Evolutionary conservation across 345 rosid species (phyloP), one percentile per base, ranked within the genome.

Genomic region (Pelargonium nanum): DNA sequence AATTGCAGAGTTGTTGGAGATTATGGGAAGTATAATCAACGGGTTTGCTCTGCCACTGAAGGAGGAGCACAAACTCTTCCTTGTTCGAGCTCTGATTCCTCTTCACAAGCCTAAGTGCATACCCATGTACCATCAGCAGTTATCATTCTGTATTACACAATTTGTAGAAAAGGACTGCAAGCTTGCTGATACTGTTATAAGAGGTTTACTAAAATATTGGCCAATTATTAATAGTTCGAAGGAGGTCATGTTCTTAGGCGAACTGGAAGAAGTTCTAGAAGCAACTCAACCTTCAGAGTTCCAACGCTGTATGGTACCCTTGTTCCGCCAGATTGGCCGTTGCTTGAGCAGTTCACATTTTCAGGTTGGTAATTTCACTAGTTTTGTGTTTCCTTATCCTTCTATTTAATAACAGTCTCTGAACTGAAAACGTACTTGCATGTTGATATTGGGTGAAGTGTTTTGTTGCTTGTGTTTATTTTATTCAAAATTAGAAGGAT

Each of bases 181-280:
- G 22, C 55, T 52, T n/a, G 21, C 55, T 5, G 55, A 52, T 20
- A 52, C 55, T 4, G 22, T 52, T 21, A 52, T 52, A 52, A 52
- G 55, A 21, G 22, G 55, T 9, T 52, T 52, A n/a, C n/a, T 52
- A 21, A 52, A n/a, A 21, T 19, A n/a, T 2, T 52, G 55, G 55
- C 55, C 55, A 4, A n/a, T 52, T 21, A 52, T 21, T 5, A 52
- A 52, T 19, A 52, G 55, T n/a, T 52, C 55, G 55, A 52, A 52
- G 22, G 55, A 52, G n/a, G 55, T 52, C 21, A 52, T 52, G 55
- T 52, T 52, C 55, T 6, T 52, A 4, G 22, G 22, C 5, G 55
- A 52, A 8, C n/a, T 52, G 55, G 55, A 52, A 9, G 55, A 52
- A n/a, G 55, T 52, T 52, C n/a, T 52, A 52, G 55, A 52, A 52